Conservation (phyloP, 495 filamentous ascomycete genomes). For the Paragyromitra xinjiangensis region DNA sequence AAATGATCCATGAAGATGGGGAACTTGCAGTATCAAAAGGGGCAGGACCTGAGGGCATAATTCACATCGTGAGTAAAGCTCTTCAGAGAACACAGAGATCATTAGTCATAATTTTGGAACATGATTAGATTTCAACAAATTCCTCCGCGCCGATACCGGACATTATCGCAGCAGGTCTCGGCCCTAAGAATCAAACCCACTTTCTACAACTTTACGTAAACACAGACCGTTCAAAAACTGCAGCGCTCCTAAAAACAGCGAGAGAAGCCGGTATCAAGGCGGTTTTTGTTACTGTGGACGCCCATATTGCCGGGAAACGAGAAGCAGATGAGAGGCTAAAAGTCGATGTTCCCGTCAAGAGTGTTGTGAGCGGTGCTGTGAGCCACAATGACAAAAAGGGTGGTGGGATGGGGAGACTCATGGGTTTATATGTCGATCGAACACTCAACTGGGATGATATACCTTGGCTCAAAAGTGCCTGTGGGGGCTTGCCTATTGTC, state of each 20-base stretch:
- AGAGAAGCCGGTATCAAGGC: constrained; percentile 69
- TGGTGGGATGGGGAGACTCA: constrained; percentile 74
- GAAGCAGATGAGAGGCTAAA: constrained; percentile 58
- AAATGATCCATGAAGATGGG: constrained; percentile 63
- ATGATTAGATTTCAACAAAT: constrained; percentile 70
- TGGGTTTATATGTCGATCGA: constrained; percentile 76
- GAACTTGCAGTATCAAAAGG: constrained; percentile 63
- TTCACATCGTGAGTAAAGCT: constrained; percentile 65
- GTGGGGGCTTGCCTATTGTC: constrained; percentile 64
- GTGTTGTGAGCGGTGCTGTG: constrained; percentile 46
- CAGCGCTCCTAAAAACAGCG: constrained; percentile 68
- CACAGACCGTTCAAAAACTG: constrained; percentile 73
- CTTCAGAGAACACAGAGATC: not conserved
- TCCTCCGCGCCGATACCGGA: constrained; percentile 73
- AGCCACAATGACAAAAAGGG: constrained; percentile 72
- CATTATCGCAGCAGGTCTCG: constrained; percentile 64
- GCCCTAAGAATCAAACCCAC: constrained; percentile 56
- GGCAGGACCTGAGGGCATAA: constrained; percentile 62
- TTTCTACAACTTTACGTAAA: constrained; percentile 90
- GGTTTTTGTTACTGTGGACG: constrained; percentile 74
- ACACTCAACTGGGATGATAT: constrained; percentile 79
- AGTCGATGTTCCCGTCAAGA: constrained; percentile 58
- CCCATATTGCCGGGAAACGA: constrained; percentile 69
- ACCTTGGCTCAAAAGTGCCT: constrained; percentile 63
- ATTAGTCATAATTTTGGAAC: not conserved